phyloP scores from a whole-genome alignment of 1,139 yeast genomes.

The Lodderomyces margitis region DNA sequence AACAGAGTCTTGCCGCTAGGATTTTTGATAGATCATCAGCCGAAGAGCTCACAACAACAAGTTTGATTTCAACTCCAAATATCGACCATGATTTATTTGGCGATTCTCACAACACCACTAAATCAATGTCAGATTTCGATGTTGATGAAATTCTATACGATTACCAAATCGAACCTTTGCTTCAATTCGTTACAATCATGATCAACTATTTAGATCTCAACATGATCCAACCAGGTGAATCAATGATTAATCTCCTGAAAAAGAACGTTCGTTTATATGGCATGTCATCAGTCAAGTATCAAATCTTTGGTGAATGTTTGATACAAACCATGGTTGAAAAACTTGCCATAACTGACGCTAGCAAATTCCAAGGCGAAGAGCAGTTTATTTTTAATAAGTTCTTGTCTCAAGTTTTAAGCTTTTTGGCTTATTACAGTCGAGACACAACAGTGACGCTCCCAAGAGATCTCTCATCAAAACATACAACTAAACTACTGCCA shows the following conservation, averaged over 20 bases:
- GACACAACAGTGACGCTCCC: conserved; percentile 8
- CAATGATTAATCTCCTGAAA: conserved; percentile 16
- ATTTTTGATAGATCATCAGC: background rate
- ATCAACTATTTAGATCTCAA: conserved; percentile 18
- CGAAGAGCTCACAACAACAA: background rate
- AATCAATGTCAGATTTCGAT: conserved; percentile 5
- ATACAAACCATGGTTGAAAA: conserved; percentile 15
- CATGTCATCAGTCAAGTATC: conserved; percentile 17
- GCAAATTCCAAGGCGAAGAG: conserved; percentile 6
- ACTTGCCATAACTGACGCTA: background rate
- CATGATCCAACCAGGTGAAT: conserved; percentile 15
- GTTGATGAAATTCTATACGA: conserved; percentile 14
- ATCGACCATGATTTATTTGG: background rate
- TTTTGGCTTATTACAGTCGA: conserved; percentile 15
- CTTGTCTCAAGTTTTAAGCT: conserved; percentile 18
- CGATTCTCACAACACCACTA: background rate
- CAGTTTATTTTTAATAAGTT: conserved; percentile 17
- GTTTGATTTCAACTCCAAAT: background rate
- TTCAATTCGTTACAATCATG: conserved; percentile 20
- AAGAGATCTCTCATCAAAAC: conserved; percentile 3
- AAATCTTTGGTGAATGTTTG: conserved; percentile 23
- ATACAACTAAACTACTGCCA: too few relatives aligned
- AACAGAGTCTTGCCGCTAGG: conserved; percentile 4
- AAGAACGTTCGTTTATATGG: conserved; percentile 22
- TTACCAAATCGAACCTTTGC: conserved; percentile 20